phyloP scores from a whole-genome alignment of 768 basidiomycete species.

The Mycena rosella region DNA sequence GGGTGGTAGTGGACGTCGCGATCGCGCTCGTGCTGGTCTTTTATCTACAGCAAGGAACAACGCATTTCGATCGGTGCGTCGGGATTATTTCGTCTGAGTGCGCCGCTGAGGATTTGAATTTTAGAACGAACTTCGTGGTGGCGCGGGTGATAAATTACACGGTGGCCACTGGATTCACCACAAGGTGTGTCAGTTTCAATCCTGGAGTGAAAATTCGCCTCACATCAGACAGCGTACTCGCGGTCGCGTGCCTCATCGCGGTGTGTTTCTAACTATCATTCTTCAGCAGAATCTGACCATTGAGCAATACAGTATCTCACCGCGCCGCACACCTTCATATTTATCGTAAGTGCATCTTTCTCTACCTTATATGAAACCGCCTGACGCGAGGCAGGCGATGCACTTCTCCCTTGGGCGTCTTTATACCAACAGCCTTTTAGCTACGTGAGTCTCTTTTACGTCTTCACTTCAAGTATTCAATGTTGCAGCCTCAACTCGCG shows the following conservation, averaged over 20 bases:
- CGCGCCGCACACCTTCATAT: slow-evolving; percentile 38
- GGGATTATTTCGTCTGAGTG: background rate
- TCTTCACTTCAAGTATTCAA: no score
- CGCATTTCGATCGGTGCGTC: slow-evolving; percentile 25
- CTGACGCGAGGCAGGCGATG: slow-evolving; percentile 36
- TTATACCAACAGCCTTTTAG: slow-evolving; percentile 44
- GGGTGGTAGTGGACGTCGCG: slow-evolving; percentile 18
- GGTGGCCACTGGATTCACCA: slow-evolving; percentile 26
- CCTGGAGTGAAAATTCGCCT: background rate
- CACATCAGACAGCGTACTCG: slow-evolving; percentile 15
- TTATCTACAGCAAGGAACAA: slow-evolving; percentile 28
- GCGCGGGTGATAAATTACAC: slow-evolving; percentile 25
- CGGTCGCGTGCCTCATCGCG: slow-evolving; percentile 21
- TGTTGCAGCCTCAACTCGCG: slow-evolving; percentile 31
- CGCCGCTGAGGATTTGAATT: background rate
- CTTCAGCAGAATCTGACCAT: background rate
- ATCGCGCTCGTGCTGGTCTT: slow-evolving; percentile 28
- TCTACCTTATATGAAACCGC: background rate
- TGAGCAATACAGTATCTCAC: slow-evolving; percentile 31
- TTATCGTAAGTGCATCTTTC: slow-evolving; percentile 33
- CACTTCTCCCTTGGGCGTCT: slow-evolving; percentile 43
- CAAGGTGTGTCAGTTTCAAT: slow-evolving; percentile 20
- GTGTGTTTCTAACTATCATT: background rate
- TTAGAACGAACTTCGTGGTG: slow-evolving; percentile 29
- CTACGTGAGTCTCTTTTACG: slow-evolving; percentile 33